These are phyloP conservation scores for Leccinellum luteum DNA, from an alignment of 768 basidiomycete species.

Conservation along the genomic window DNA sequence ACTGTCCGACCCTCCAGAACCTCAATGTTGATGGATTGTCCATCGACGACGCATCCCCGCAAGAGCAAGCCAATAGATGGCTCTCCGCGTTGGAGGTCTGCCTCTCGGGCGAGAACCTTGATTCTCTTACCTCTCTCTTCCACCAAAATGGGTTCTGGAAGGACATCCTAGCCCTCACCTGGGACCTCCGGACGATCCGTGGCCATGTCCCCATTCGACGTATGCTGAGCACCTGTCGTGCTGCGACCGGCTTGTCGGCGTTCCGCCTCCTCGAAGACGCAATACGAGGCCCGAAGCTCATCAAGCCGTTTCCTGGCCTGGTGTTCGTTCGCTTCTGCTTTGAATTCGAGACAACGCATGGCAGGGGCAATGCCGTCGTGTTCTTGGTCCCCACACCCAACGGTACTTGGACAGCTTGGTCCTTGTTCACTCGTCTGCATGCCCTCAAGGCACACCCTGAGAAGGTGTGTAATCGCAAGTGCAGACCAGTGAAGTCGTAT, in stretches of 20 bases:
- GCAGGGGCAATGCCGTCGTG: conserved; percentile 49
- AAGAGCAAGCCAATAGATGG: conserved; percentile 15
- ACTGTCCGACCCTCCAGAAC: conserved; percentile 20
- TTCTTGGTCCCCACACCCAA: conserved; percentile 44
- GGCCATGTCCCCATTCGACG: conserved; percentile 34
- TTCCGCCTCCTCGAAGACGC: conserved; percentile 21
- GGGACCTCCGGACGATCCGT: conserved; percentile 50
- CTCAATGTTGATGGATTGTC: conserved; percentile 14
- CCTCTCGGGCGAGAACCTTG: not conserved
- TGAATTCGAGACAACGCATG: conserved; percentile 49
- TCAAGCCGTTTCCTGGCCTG: conserved; percentile 47
- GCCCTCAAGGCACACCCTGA: conserved; percentile 54
- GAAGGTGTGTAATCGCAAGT: conserved; percentile 24
- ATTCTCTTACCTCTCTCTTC: conserved; percentile 14
- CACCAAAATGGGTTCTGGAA: conserved; percentile 42
- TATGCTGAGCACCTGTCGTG: conserved; percentile 38
- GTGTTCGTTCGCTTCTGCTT: conserved; percentile 58
- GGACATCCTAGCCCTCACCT: conserved; percentile 52
- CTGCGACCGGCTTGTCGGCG: conserved; percentile 10
- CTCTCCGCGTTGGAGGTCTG: conserved; percentile 14
- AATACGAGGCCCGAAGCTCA: conserved; percentile 29
- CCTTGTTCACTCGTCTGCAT: conserved; percentile 57
- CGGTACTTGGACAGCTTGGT: conserved; percentile 55
- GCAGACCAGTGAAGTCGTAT: not conserved
- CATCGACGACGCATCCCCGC: conserved; percentile 10